Evolutionary conservation across 1,284 basidiomycete species (phyloP).

Genomic region (Wolfiporia cocos): DNA sequence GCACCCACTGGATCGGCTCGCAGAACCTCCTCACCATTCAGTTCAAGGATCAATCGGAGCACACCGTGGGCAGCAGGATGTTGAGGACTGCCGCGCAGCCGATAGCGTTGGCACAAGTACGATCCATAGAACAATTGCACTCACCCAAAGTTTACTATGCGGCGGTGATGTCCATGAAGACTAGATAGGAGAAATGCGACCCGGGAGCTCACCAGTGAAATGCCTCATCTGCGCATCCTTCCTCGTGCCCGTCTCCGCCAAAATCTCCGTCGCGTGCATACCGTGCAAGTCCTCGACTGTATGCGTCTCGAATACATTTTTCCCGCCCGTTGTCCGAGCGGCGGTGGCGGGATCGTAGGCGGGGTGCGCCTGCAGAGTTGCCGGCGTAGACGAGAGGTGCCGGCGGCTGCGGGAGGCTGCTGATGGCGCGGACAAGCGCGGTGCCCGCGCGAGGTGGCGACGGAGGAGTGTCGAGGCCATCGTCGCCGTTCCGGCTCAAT

Average conservation of each 20-base stretch:
- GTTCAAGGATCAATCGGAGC: constrained; percentile 93
- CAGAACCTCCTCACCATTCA: constrained; percentile 95
- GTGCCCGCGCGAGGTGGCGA: constrained; percentile 34
- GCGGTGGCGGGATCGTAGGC: constrained; percentile 11
- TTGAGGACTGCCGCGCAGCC: constrained; percentile 61
- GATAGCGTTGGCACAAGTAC: not conserved
- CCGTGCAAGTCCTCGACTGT: constrained; percentile 81
- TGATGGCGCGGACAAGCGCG: constrained; percentile 22
- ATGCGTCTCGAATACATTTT: constrained; percentile 55
- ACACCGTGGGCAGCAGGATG: constrained; percentile 99
- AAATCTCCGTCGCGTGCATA: constrained; percentile 70
- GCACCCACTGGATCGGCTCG: constrained; percentile 79
- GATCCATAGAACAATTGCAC: constrained; percentile 13
- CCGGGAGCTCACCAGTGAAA: constrained; percentile 81
- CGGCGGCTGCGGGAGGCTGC: constrained; percentile 16
- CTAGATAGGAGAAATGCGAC: constrained; percentile 7
- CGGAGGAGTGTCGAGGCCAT: constrained; percentile 52
- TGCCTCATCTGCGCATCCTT: constrained; percentile 85
- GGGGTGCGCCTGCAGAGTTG: constrained; percentile 19
- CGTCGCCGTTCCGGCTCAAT: constrained; percentile 21
- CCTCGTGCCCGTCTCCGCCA: constrained; percentile 68
- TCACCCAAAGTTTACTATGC: constrained; percentile 83
- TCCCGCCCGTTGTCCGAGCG: constrained; percentile 26
- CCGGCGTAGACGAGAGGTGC: constrained; percentile 16
- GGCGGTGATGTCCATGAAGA: not conserved